These are phyloP conservation scores for Paraphoma chrysanthemicola DNA, from an alignment of 2,329 filamentous ascomycete species.

Conservation along the genomic window DNA sequence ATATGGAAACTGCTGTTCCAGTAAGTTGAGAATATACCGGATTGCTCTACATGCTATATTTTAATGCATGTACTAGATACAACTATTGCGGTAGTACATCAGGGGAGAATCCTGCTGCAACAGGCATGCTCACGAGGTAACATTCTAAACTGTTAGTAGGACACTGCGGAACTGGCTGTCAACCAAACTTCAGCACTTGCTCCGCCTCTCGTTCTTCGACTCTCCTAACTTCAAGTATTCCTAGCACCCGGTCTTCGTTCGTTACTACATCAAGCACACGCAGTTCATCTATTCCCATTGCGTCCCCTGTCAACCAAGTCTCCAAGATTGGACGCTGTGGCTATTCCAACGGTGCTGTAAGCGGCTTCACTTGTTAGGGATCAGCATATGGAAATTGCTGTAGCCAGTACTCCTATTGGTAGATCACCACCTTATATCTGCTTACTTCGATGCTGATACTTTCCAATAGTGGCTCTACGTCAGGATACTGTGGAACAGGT, in stretches of 20 bases:
- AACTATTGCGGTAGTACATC: constrained; percentile 1
- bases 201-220: neutral
- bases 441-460: neutral
- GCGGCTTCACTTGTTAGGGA: neutral
- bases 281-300: neutral
- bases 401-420: neutral
- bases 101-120: neutral
- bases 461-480: neutral
- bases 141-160: neutral
- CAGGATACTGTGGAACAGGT: neutral
- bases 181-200: constrained; percentile 1
- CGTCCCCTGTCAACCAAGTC: neutral
- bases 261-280: neutral
- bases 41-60: neutral
- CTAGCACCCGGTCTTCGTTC: neutral
- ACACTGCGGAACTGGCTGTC: constrained; percentile 4
- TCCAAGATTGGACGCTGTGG: constrained; percentile 5
- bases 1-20: constrained; percentile 5
- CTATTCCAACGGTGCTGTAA: neutral
- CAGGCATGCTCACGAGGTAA: neutral
- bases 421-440: neutral
- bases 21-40: neutral
- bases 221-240: neutral
- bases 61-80: constrained; percentile 1
- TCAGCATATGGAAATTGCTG: constrained; percentile 3